phyloP scores from a whole-genome alignment of 129 eudicot genomes.

The Saussurea involucrata region DNA sequence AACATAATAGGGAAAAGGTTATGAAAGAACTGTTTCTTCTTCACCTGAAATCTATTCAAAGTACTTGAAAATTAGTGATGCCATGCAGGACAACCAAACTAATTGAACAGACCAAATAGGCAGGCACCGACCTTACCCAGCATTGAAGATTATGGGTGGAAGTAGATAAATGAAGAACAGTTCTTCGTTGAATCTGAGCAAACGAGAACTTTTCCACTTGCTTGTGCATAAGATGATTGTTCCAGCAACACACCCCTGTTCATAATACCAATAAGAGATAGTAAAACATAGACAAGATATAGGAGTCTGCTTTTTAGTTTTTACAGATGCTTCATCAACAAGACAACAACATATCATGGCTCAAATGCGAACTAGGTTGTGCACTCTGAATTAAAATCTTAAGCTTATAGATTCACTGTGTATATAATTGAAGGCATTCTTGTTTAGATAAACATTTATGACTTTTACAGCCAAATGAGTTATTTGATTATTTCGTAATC shows the following conservation, averaged over 20 bases:
- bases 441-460: background rate
- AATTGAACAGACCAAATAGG: background rate
- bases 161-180: constrained; percentile 85
- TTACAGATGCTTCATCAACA: background rate
- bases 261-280: constrained; percentile 1
- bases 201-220: constrained; percentile 75
- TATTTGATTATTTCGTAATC: constrained; percentile 2
- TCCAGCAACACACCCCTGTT: constrained; percentile 68
- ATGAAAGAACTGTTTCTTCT: constrained; percentile 92
- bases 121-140: constrained; percentile 59
- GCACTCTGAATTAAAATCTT: background rate
- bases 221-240: constrained; percentile 56
- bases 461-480: background rate
- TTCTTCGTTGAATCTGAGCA: constrained; percentile 73
- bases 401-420: background rate
- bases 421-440: background rate
- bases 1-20: constrained; percentile 85
- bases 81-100: background rate
- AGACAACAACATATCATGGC: background rate
- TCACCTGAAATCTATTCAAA: constrained; percentile 76
- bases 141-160: constrained; percentile 92
- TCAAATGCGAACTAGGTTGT: background rate
- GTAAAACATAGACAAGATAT: background rate
- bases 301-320: background rate
- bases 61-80: constrained; percentile 11